phyloP scores from a whole-genome alignment of 2,329 filamentous ascomycete genomes.

The Botrytis sinoallii region DNA sequence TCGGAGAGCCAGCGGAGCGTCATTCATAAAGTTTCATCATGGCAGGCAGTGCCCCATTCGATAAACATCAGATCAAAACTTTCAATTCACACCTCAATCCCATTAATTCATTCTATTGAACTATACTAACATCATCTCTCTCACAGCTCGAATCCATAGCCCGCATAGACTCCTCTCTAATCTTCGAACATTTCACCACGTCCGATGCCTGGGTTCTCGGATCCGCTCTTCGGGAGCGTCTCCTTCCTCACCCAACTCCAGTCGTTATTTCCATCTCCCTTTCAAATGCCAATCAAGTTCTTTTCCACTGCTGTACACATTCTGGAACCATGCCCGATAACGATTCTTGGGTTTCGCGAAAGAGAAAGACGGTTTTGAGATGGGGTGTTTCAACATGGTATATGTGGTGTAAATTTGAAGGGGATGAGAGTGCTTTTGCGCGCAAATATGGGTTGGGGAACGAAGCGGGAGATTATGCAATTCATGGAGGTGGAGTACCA shows the following conservation, averaged over 20 bases:
- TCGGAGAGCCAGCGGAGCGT: constrained; percentile 13
- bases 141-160: constrained; percentile 36
- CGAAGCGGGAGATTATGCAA: constrained; percentile 62
- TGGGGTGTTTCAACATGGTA: constrained; percentile 70
- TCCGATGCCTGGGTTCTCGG: constrained; percentile 65
- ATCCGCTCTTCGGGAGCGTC: constrained; percentile 60
- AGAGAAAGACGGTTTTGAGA: constrained; percentile 68
- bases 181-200: constrained; percentile 52
- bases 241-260: constrained; percentile 53
- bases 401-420: constrained; percentile 63
- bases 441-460: constrained; percentile 61
- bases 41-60: no score
- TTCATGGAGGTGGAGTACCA: constrained; percentile 75
- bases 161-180: constrained; percentile 34
- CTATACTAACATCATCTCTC: background rate
- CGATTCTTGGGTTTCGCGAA: constrained; percentile 66
- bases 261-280: constrained; percentile 63
- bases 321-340: constrained; percentile 69
- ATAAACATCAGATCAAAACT: background rate
- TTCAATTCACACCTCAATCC: background rate
- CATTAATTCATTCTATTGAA: background rate
- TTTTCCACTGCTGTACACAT: constrained; percentile 69
- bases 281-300: constrained; percentile 54
- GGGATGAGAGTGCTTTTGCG: constrained; percentile 63
- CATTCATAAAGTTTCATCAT: background rate